Evolutionary conservation across 805 yeast species (phyloP), one percentile per base, ranked within the genome.

Genomic region (Alloascoidea hylecoeti): DNA sequence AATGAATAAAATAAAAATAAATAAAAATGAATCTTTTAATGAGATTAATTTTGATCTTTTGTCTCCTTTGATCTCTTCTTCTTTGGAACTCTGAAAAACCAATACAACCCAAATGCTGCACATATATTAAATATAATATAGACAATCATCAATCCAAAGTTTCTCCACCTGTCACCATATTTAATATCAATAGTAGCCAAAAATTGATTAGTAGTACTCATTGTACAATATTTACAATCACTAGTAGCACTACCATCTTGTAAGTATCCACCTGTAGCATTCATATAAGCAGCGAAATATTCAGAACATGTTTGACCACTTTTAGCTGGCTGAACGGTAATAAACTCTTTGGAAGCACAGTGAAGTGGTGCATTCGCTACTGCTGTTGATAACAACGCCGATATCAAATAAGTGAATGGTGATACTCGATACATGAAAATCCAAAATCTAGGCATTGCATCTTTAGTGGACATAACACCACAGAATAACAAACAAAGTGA

Each of bases 11-110:
- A n/a, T n/a, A n/a, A n/a, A n/a, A n/a, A n/a, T n/a, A n/a, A n/a
- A n/a, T n/a, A n/a, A n/a, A n/a, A n/a, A n/a, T n/a, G n/a, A n/a
- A n/a, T n/a, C n/a, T n/a, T n/a, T n/a, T n/a, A n/a, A n/a, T n/a
- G n/a, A n/a, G n/a, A n/a, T n/a, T n/a, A n/a, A n/a, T n/a, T 9
- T 23, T 23, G 13, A 9, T 23, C n/a, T n/a, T 23, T 23, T 9
- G n/a, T n/a, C n/a, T n/a, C 13, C 30, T n/a, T 37, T 33, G 57
- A 59, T 42, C 60, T 55, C 38, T 51, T 52, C 23, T 53, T 44
- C 68, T 78, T 78, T 40, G 92, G 92, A 43, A 80, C 89, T 66
- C 92, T 72, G 12, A 75, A 72, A 17, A 72, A 51, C 78, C 80
- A 75, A 64, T 78, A 68, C 44, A 65, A 48, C 49, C 62, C 67